Evolutionary conservation across 805 yeast genomes (phyloP).

Genomic region (Metschnikowia gruessii): DNA sequence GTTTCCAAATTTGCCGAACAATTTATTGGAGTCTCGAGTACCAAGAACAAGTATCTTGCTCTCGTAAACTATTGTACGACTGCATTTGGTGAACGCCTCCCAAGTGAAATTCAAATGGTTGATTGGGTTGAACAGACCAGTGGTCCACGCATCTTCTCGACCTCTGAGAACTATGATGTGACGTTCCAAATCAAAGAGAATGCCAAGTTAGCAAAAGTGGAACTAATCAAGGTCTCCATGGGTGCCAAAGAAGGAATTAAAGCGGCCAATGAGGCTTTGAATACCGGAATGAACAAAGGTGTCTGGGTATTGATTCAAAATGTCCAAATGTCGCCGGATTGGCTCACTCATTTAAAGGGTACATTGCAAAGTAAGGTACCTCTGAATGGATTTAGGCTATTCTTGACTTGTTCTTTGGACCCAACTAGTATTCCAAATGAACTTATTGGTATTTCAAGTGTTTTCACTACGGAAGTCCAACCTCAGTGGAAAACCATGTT

Average conservation of each 20-base stretch:
- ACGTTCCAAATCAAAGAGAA: constrained; percentile 48
- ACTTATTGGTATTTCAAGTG: constrained; percentile 51
- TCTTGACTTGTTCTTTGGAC: constrained; percentile 59
- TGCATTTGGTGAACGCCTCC: not conserved
- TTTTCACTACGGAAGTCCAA: constrained; percentile 58
- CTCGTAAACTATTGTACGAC: constrained; percentile 1
- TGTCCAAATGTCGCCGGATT: constrained; percentile 63
- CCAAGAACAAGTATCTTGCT: not conserved
- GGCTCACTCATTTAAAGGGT: constrained; percentile 58
- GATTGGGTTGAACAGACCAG: constrained; percentile 8
- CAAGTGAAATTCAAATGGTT: not conserved
- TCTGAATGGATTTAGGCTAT: constrained; percentile 45
- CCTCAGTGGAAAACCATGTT: constrained; percentile 56
- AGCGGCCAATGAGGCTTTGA: constrained; percentile 54
- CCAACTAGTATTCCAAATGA: constrained; percentile 50
- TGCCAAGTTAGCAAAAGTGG: constrained; percentile 30
- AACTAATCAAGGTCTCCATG: constrained; percentile 54
- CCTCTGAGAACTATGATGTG: constrained; percentile 66
- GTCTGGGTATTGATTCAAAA: constrained; percentile 79
- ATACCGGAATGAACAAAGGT: constrained; percentile 45
- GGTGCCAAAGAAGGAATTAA: constrained; percentile 69
- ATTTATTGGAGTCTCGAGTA: not conserved
- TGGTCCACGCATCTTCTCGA: constrained; percentile 50
- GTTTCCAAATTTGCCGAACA: constrained; percentile 2
- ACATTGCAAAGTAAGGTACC: constrained; percentile 34